Percentiles rank a stretch among this genome's conserved stretches.
These are phyloP conservation scores for Apiospora saccharicola DNA, from an alignment of 2,329 filamentous ascomycete species.

Conservation along the genomic window DNA sequence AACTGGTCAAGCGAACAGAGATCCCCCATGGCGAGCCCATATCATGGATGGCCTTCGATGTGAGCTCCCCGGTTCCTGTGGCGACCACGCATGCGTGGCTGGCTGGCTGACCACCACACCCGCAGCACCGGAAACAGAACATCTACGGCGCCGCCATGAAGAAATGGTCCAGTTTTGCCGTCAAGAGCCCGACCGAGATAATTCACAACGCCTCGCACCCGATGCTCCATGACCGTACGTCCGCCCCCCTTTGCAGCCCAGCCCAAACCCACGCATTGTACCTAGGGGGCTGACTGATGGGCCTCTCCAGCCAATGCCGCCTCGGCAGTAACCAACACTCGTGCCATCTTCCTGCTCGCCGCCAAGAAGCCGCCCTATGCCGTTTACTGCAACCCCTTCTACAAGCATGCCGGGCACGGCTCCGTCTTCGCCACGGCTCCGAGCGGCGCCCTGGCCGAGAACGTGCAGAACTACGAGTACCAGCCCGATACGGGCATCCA, in stretches of 20 bases:
- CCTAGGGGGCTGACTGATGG: conserved; percentile 28
- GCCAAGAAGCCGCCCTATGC: conserved; percentile 79
- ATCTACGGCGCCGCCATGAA: conserved; percentile 94
- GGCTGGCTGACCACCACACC: conserved; percentile 30
- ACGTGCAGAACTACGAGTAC: conserved; percentile 78
- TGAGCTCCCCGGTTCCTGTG: conserved; percentile 53
- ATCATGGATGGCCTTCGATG: conserved; percentile 92
- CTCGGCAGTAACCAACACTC: conserved; percentile 77
- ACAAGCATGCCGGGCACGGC: conserved; percentile 82
- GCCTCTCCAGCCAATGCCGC: conserved; percentile 66
- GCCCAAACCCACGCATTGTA: conserved; percentile 27
- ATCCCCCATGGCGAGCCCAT: conserved; percentile 87
- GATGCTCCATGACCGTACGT: conserved; percentile 77
- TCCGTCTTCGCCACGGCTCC: conserved; percentile 74
- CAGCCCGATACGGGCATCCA: conserved; percentile 76
- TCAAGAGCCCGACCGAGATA: conserved; percentile 79
- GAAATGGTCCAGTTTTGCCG: conserved; percentile 85
- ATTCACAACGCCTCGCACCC: conserved; percentile 77
- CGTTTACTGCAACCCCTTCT: conserved; percentile 92
- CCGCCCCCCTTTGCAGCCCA: not conserved
- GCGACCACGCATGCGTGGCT: not conserved
- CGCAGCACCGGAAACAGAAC: conserved; percentile 79
- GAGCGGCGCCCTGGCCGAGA: conserved; percentile 65
- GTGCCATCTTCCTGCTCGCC: conserved; percentile 87
- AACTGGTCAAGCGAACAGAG: conserved; percentile 79